These are phyloP conservation scores for Paxillus involutus DNA, from an alignment of 768 basidiomycete genomes.

Conservation along the genomic window DNA sequence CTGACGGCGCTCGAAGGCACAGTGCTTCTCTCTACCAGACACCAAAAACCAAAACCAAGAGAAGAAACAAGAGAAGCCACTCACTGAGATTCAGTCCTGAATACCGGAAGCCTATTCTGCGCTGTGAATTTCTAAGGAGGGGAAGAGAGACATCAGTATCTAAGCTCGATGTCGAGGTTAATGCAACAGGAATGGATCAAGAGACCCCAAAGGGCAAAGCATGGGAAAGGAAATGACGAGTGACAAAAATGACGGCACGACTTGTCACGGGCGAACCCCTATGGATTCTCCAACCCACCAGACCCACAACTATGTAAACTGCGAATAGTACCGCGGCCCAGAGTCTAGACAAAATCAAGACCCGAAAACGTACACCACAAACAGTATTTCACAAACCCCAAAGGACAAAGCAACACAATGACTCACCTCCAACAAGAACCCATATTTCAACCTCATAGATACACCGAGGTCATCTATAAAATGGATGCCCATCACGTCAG, in stretches of 20 bases:
- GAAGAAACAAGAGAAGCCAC: slow-evolving; percentile 15
- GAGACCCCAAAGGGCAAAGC: too few species aligned
- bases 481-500: not conserved
- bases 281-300: too few species aligned
- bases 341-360: not conserved
- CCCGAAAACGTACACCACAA: not conserved
- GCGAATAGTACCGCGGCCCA: too few species aligned
- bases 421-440: slow-evolving; percentile 63
- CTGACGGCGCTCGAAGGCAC: too few species aligned
- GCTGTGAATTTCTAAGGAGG: slow-evolving; percentile 55
- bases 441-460: slow-evolving; percentile 76
- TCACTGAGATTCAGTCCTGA: slow-evolving; percentile 76
- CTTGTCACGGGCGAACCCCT: too few species aligned
- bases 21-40: too few species aligned
- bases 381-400: too few species aligned
- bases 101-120: slow-evolving; percentile 66
- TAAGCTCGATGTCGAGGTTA: slow-evolving; percentile 15
- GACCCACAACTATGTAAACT: too few species aligned
- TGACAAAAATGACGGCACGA: too few species aligned
- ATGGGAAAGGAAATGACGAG: too few species aligned
- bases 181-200: too few species aligned
- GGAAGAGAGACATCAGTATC: slow-evolving; percentile 14
- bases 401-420: not conserved
- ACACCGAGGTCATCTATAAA: slow-evolving; percentile 61
- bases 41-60: not conserved